Conservation (phyloP, 306 rosid species). For the Comarum palustre region DNA sequence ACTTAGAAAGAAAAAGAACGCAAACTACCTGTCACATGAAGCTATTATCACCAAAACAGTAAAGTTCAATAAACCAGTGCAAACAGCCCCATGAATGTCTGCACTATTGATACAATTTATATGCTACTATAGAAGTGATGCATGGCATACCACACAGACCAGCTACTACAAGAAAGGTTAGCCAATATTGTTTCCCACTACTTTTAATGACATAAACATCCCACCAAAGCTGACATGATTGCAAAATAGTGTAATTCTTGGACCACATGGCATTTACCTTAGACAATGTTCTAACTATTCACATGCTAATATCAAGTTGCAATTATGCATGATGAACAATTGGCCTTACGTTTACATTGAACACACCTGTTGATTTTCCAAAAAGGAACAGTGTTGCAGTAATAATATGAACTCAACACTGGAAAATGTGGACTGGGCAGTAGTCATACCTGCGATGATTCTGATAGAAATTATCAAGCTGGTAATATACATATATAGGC, state of each 20-base stretch:
- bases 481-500: constrained; percentile 78
- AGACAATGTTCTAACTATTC: neutral
- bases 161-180: neutral
- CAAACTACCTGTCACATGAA: neutral
- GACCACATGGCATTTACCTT: neutral
- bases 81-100: neutral
- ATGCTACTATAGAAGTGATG: neutral
- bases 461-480: constrained; percentile 93
- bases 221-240: neutral
- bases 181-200: neutral
- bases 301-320: neutral
- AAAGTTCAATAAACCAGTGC: neutral
- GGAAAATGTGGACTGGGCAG: neutral
- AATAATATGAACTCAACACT: neutral
- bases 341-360: neutral
- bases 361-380: neutral
- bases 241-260: neutral
- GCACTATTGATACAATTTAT: neutral
- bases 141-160: neutral
- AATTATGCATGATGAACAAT: neutral
- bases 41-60: neutral
- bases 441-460: constrained; percentile 75
- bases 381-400: neutral
- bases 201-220: neutral
- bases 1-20: neutral